A percentile compares a stretch with the other conserved stretches of the same genome.
Conservation (phyloP, 1,284 basidiomycete genomes). For the Ganoderma lucidum region DNA sequence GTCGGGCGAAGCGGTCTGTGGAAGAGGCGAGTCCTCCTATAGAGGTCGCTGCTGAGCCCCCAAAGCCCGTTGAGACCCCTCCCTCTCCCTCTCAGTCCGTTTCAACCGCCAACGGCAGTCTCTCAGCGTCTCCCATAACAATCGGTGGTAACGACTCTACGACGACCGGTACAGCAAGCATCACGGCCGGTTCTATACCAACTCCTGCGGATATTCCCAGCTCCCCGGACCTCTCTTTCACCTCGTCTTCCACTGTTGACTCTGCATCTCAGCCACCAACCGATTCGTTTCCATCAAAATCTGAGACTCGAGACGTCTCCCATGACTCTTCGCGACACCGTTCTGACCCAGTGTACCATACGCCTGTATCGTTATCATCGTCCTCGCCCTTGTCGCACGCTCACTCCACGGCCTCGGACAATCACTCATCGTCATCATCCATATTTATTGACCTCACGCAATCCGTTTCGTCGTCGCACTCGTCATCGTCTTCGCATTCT, state of each 20-base stretch:
- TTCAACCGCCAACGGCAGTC: not conserved
- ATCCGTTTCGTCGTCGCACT: constrained; percentile 22
- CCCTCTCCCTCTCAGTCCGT: not conserved
- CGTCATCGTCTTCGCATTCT: constrained; percentile 15
- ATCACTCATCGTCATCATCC: constrained; percentile 27
- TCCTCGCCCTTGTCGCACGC: constrained; percentile 19
- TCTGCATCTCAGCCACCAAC: constrained; percentile 9
- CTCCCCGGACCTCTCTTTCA: constrained; percentile 9
- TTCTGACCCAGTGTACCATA: constrained; percentile 30
- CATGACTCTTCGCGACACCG: constrained; percentile 25
- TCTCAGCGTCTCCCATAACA: not conserved
- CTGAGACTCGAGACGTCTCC: not conserved
- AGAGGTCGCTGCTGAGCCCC: constrained; percentile 36
- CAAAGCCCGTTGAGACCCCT: constrained; percentile 27
- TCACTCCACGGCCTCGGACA: constrained; percentile 27
- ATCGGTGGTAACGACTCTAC: not conserved
- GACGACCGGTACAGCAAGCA: not conserved
- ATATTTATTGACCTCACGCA: constrained; percentile 26
- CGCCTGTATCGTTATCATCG: constrained; percentile 25
- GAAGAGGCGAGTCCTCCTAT: constrained; percentile 36
- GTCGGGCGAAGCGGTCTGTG: constrained; percentile 50
- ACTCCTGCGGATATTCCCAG: constrained; percentile 10
- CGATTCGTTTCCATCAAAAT: constrained; percentile 17
- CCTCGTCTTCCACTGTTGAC: constrained; percentile 2
- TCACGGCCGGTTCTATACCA: constrained; percentile 7